A percentile compares a stretch with the other conserved stretches of the same genome.
Evolutionary conservation across 75 land plant species (phyloP).

Genomic region (Pinus albicaulis): DNA sequence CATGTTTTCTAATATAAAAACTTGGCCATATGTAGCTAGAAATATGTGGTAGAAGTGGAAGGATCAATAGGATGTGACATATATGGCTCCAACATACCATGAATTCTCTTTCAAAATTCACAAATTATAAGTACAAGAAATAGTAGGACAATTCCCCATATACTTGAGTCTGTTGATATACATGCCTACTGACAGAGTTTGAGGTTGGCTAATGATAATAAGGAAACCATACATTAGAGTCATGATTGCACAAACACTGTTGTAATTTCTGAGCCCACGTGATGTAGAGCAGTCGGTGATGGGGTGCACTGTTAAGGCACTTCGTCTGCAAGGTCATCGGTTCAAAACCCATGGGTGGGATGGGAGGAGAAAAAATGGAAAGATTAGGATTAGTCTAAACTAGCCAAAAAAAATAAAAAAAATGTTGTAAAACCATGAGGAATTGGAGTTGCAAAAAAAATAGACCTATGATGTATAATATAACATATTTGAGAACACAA

Average conservation of each 20-base stretch:
- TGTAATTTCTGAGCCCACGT: no score
- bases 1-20: background rate
- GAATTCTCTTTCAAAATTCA: background rate
- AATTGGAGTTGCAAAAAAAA: no score
- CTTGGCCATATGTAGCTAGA: background rate
- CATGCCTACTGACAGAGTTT: background rate
- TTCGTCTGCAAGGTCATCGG: no score
- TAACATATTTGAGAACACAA: no score
- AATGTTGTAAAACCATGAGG: no score
- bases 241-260: slow-evolving; percentile 1
- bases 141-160: background rate
- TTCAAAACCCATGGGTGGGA: no score
- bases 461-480: no score
- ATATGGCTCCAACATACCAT: background rate
- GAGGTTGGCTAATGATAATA: background rate
- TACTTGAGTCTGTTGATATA: background rate
- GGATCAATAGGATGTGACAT: background rate
- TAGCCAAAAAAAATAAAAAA: no score
- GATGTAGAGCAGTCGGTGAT: no score
- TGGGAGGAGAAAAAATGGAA: no score
- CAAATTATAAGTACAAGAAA: background rate
- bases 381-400: no score
- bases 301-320: no score
- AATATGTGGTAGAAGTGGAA: background rate
- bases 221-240: background rate